Base-by-base conservation (phyloP, 2,329 filamentous ascomycete genomes). In the Phoma sp. region DNA sequence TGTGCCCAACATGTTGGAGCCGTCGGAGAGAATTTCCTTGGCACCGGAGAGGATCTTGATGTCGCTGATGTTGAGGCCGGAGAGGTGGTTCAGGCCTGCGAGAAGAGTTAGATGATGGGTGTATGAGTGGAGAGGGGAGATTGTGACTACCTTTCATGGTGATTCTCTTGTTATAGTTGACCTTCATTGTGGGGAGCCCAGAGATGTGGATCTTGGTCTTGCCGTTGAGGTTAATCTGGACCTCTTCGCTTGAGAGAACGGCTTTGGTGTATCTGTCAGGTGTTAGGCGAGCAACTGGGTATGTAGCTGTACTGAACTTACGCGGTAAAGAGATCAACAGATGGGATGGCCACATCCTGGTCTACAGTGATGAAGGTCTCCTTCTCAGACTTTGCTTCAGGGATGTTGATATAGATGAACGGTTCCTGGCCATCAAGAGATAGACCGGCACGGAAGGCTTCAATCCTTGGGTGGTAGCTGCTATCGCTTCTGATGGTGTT, bases 1-100 rank as follows among this genome's bases (percentile, higher is more conserved):
- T 12, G 77, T 81, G 61, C 81, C 87, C 45, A 80, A 75, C 74
- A 90, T 87, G 76, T 89, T 90, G 67, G 81, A 79, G 58, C 78
- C 80, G 47, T 81, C 76, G 67, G 58, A 21, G 39, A 73, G 62
- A 38, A 63, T 54, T 26, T 51, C 39, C 12, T 37, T 67, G 57
- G 47, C 52, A 23, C 69, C 62, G 17, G 80, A 63, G 28, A 77
- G 71, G 59, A 88, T 80, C 34, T 74, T 74, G 57, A 83, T 79
- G 33, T 84, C 75, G 47, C 73, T 77, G 53, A 88, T 80, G 49
- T 76, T 75, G 56, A 83, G 80, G 30, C 83, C 76, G 25, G 73
- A 75, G 55, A 90, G 84, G 53, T 79, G 76, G 66, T 86, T 84
- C 14, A 87, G 75, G 2, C 82, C 84, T 87, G 46, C 9, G 28